A percentile compares a stretch with the other conserved stretches of the same genome.
These are phyloP conservation scores for Mucor saturninus DNA, from an alignment of 371 early-diverging fungal species.

Conservation along the genomic window DNA sequence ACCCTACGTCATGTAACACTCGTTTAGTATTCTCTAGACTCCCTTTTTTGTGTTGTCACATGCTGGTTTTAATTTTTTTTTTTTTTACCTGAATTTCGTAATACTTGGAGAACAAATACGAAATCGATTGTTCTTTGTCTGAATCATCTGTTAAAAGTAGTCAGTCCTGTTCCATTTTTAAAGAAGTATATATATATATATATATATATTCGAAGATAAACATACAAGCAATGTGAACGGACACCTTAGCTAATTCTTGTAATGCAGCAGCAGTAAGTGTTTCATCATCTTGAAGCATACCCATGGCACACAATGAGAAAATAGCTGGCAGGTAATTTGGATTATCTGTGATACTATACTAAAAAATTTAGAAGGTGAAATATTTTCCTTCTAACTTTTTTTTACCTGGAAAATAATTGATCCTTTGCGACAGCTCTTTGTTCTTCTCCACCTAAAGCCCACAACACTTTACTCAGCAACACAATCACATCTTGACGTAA, in stretches of 20 bases:
- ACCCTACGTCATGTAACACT: constrained; percentile 27
- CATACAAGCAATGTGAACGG: constrained; percentile 53
- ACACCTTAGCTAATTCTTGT: constrained; percentile 72
- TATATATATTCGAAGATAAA: background rate
- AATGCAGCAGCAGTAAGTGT: constrained; percentile 77
- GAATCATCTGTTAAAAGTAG: constrained; percentile 27
- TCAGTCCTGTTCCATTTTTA: background rate
- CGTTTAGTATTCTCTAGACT: background rate
- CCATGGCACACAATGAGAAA: constrained; percentile 79
- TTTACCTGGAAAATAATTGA: constrained; percentile 70
- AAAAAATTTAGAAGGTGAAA: background rate
- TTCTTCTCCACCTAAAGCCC: constrained; percentile 83
- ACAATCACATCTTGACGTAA: constrained; percentile 69
- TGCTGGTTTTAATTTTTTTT: background rate
- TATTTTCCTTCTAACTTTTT: constrained; percentile 29
- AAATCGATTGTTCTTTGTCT: constrained; percentile 43
- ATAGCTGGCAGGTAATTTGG: constrained; percentile 71
- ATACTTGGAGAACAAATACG: constrained; percentile 44
- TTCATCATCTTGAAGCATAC: constrained; percentile 73
- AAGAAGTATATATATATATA: no score
- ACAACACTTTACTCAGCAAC: constrained; percentile 83
- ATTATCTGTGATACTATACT: constrained; percentile 56
- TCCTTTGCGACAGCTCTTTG: constrained; percentile 81
- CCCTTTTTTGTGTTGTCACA: constrained; percentile 5
- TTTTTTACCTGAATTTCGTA: constrained; percentile 38